Evolutionary conservation across 352 stramenopile species (phyloP).

Genomic region (Pythium coloratum): DNA sequence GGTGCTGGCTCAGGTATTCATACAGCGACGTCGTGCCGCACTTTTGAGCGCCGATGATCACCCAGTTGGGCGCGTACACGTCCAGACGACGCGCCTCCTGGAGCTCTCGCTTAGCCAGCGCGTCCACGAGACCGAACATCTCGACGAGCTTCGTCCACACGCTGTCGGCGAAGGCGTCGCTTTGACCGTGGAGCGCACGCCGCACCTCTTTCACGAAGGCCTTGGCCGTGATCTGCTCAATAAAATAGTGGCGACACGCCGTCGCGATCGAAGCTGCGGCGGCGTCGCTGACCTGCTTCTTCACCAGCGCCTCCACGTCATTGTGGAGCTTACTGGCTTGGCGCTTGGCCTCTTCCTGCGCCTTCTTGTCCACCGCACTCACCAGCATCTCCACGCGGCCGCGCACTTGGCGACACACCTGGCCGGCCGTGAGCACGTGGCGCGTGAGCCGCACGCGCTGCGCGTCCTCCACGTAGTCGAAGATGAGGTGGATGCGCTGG

Average conservation of each 20-base stretch:
- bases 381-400: slow-evolving; percentile 50
- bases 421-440: slow-evolving; percentile 35
- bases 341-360: slow-evolving; percentile 28
- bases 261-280: slow-evolving; percentile 29
- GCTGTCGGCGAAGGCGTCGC: slow-evolving; percentile 11
- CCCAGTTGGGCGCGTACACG: slow-evolving; percentile 47
- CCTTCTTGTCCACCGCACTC: slow-evolving; percentile 28
- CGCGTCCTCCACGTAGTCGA: slow-evolving; percentile 92
- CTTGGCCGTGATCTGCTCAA: slow-evolving; percentile 55
- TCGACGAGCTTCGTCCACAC: slow-evolving; percentile 40
- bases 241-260: slow-evolving; percentile 56
- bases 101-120: slow-evolving; percentile 36
- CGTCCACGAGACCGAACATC: slow-evolving; percentile 49
- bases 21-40: slow-evolving; percentile 69
- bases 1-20: slow-evolving; percentile 83
- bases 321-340: slow-evolving; percentile 31
- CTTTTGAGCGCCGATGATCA: slow-evolving; percentile 64
- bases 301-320: slow-evolving; percentile 32
- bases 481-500: slow-evolving; percentile 95
- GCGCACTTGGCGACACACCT: slow-evolving; percentile 53
- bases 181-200: slow-evolving; percentile 21
- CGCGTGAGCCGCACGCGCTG: slow-evolving; percentile 27
- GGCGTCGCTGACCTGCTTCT: slow-evolving; percentile 20
- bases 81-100: slow-evolving; percentile 18
- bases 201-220: slow-evolving; percentile 35